Base-by-base conservation (phyloP, 2,329 filamentous ascomycete species). In the Dendrostoma leiphaemia region DNA sequence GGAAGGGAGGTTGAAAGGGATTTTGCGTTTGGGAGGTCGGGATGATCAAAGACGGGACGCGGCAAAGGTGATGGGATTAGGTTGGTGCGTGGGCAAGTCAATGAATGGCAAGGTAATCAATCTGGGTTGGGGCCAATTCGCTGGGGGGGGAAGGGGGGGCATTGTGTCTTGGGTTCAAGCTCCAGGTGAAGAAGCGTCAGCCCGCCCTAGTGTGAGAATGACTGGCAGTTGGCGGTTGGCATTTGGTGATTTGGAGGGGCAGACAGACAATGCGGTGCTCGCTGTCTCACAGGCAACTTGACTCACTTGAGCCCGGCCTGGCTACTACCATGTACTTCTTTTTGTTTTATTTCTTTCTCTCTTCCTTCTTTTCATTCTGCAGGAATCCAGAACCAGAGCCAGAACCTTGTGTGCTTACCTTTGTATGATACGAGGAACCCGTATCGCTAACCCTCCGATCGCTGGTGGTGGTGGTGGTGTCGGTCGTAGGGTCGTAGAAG, bases 401-500 rank as follows among this genome's bases (percentile, higher is more conserved):
- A 17, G 48, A 44, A 23, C 37, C 28, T 28, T 48, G 41, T 6
- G 17, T 65, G 62, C 72, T 71, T 56, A 69, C 69, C 65, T 71
- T 67, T 65, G 70, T 74, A 63, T 74, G 74, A 74, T 76, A 78
- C 62, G 74, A 77, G 62, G 75, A 72, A 38, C 62, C 64, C 34
- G 67, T 60, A 63, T 80, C 77, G 55, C 74, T 76, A 61, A 74
- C 66, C 57, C 69, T 71, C 62, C 74, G 76, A 64, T 77, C 75
- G 58, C 70, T 73, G 59, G 72, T 45, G 50, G 73, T 73, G 32
- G 74, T 60, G 46, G 72, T 74, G 57, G 72, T 74, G 68, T 82
- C 79, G 40, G 75, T 78, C 40, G 75, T 75, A 15, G 78, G 78
- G 61, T 82, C 79, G 70, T 82, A 82, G 68, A 78, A 80, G 65